Base-by-base conservation (phyloP, 108 stramenopile genomes). In the Cyclotella sp. region DNA sequence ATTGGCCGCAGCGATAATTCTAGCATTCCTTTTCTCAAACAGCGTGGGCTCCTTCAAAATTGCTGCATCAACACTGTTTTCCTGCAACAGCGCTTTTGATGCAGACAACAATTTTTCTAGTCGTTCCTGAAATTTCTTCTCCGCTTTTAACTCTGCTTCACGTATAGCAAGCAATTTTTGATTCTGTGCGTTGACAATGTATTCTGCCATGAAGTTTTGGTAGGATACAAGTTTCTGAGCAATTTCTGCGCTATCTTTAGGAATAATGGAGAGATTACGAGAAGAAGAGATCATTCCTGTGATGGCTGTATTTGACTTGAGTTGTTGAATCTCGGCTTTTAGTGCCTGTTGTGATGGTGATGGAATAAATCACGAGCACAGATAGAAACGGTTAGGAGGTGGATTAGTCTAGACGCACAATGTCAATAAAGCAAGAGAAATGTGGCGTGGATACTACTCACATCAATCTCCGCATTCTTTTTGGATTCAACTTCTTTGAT, bases 191-290 rank as follows among this genome's bases (percentile, higher is more conserved):
- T 88, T 80, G 26, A 94, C 88, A 68, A 94, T 91, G 65, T 94
- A 94, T 51, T 89, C 85, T 26, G 85, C 75, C 88, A 94, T 89
- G 61, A 91, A 94, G 39, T 84, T 59, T 73, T 94, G 93, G 70
- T 94, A 94, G 15, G 76, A 60, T 15, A 51, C 55, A 29, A 94
- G 34, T 70, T 86, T 83, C 58, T 77, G 85, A 73, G 86, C 77
- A 14, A 81, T 60, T 58, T 61, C 77, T n/a, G 71, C 58, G 21
- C 68, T 74, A 15, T 72, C 76, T 4, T 63, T 24, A 21, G 69
- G 77, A 28, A 69, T 6, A 22, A 52, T 49, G 19, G 84, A 30
- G 16, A 73, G 34, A 16, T 70, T 57, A 8, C 78, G 57, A 24
- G 80, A 58, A 13, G 73, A 64, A 18, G 76, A 29, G 21, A 58